A percentile compares a stretch with the other conserved stretches of the same genome.
Conservation (phyloP, 768 basidiomycete species). For the Mycena albidolilacea region DNA sequence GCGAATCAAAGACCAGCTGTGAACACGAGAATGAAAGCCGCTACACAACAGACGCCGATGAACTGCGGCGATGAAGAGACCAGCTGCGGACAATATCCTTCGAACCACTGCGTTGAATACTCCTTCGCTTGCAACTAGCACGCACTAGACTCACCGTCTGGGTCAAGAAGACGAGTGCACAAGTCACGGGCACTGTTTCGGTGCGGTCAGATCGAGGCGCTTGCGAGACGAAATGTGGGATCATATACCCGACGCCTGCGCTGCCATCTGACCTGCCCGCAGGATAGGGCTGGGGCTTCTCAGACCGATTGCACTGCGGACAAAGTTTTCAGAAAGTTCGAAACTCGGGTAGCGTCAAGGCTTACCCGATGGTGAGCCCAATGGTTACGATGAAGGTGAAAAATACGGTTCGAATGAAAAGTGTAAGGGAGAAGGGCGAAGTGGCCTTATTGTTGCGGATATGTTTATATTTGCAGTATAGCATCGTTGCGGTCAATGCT, state of each 20-base stretch:
- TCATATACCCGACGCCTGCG: constrained; percentile 5
- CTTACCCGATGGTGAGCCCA: constrained; percentile 3
- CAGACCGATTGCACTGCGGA: neutral
- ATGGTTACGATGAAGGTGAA: constrained; percentile 7
- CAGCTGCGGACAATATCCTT: constrained; percentile 17
- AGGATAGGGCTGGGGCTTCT: neutral
- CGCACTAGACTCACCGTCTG: neutral
- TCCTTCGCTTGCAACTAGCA: neutral
- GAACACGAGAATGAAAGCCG: neutral
- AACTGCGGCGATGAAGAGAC: neutral
- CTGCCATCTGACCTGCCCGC: neutral
- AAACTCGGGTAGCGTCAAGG: neutral
- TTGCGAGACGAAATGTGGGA: neutral
- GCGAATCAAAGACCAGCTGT: neutral
- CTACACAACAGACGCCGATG: neutral
- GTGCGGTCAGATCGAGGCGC: neutral
- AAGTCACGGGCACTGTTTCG: neutral
- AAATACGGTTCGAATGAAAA: constrained; percentile 8
- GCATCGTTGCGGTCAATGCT: neutral
- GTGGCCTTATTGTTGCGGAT: neutral
- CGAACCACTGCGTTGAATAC: neutral
- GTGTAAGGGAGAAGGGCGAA: neutral
- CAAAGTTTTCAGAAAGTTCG: neutral
- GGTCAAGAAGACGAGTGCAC: constrained; percentile 9
- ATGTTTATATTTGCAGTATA: constrained; percentile 1